Conservation (phyloP, 2,329 filamentous ascomycete genomes). For the Talaromyces sp. region DNA sequence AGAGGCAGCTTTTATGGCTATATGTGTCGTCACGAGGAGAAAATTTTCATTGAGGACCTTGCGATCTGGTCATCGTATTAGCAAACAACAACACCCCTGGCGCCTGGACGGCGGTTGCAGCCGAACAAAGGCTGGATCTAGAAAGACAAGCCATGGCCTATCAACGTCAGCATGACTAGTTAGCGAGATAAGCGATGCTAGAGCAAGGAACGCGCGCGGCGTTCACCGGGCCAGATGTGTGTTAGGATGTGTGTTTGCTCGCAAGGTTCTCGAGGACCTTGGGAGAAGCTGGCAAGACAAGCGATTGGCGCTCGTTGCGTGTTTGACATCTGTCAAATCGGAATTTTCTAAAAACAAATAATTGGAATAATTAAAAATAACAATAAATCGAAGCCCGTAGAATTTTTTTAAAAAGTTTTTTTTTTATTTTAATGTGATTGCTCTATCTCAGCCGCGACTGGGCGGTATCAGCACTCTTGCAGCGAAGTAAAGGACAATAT, state of each 20-base stretch:
- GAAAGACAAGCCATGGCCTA: not conserved
- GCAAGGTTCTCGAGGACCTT: slow-evolving; percentile 7
- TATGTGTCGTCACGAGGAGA: not conserved
- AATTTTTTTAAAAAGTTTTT: not conserved
- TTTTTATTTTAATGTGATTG: not conserved
- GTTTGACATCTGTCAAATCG: not conserved
- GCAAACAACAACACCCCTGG: not conserved
- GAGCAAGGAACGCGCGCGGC: not conserved
- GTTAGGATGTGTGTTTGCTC: slow-evolving; percentile 5
- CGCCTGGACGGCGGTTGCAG: not conserved
- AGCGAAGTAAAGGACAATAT: not conserved
- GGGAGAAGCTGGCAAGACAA: not conserved
- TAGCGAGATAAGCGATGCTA: not conserved
- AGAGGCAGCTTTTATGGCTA: not conserved
- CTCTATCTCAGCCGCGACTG: not conserved
- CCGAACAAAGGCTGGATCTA: not conserved
- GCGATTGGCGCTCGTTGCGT: not conserved
- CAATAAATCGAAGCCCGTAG: not conserved
- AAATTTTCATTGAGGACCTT: not conserved
- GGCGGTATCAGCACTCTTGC: not conserved
- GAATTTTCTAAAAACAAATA: not conserved
- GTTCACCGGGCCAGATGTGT: not conserved
- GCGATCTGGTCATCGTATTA: not conserved
- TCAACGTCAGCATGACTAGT: not conserved
- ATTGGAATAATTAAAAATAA: not conserved